Evolutionary conservation across 1,284 basidiomycete genomes (phyloP).

Genomic region (Melampsora medusae): DNA sequence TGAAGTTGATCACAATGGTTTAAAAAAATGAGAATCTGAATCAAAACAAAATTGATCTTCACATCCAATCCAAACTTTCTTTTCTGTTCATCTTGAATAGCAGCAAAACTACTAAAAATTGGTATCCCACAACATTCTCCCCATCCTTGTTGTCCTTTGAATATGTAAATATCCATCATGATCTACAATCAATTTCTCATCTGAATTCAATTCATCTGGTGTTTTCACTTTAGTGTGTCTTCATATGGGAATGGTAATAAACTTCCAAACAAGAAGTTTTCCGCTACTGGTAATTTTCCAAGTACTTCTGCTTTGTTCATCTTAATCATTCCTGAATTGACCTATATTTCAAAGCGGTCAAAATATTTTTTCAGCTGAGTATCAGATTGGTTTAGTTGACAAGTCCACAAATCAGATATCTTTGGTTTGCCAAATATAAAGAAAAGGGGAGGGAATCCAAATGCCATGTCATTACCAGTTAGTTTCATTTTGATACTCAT

Average conservation of each 20-base stretch:
- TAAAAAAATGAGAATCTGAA: too few species aligned
- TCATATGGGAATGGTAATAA: conserved; percentile 70
- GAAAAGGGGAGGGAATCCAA: too few species aligned
- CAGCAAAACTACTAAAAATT: conserved; percentile 57
- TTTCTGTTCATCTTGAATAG: conserved; percentile 51
- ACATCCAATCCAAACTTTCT: not conserved
- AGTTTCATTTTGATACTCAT: too few species aligned
- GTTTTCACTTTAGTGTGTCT: conserved; percentile 56
- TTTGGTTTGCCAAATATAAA: too few species aligned
- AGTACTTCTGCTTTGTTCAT: conserved; percentile 97
- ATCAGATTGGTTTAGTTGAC: too few species aligned
- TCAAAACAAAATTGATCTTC: not conserved
- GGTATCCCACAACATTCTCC: conserved; percentile 69
- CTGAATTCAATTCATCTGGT: conserved; percentile 53
- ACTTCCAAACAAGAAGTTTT: conserved; percentile 92
- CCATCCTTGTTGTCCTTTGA: conserved; percentile 65
- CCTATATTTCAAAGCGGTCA: too few species aligned
- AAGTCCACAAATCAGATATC: too few species aligned
- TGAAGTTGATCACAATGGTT: too few species aligned
- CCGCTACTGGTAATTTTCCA: conserved; percentile 89
- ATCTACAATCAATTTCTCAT: conserved; percentile 56
- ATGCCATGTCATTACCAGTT: too few species aligned
- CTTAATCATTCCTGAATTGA: conserved; percentile 96
- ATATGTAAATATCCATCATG: conserved; percentile 67
- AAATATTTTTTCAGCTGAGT: too few species aligned